Evolutionary conservation across 1,139 yeast genomes (phyloP), one percentile per base, ranked within the genome.

Genomic region (Kodamaea derodonti): DNA sequence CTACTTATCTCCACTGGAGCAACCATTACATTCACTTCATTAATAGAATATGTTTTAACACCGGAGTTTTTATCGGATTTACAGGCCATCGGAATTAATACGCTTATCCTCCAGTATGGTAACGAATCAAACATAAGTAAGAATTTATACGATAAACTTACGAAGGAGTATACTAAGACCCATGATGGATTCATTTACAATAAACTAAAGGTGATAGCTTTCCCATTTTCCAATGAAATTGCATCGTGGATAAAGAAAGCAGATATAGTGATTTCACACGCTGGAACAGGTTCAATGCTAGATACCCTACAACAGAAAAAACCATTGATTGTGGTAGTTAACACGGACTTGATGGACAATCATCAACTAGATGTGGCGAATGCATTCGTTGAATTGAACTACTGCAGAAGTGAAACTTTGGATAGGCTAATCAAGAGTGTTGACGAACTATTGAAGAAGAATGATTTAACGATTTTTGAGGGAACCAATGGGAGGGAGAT

Each of bases 261-360:
- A 1, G 78, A 78, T 36, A 48, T 85, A 29, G 84, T 90, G 6
- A 70, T 92, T 10, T 80, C 95, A 1, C 97, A 92, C 55, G 97
- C 95, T 0, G 97, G 94, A 2, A 86, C 97, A 0, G 98, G 98
- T 2, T 84, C 96, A 0, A 84, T 92, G 8, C 58, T 92, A 14
- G 98, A 92, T 49, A 72, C 85, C 0, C 58, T 87, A 25, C 65
- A 90, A 15, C 55, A 65, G 22, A 40, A 60, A 3, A 78, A 75
- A 49, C 76, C 72, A 14, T 61, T 90, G 36, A 62, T 90, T 2
- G 92, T 83, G 4, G 82, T 87, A 22, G 75, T 80, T 8, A 92
- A 92, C 56, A 69, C 73, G 10, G 45, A 54, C 4, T 67, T 92
- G 14, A 83, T 86, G 90, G 86, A 86, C 51, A 85, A 87, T 54